Evolutionary conservation across 495 filamentous ascomycete genomes (phyloP), one percentile per base, ranked within the genome.

Genomic region (Venustampulla echinocandica): DNA sequence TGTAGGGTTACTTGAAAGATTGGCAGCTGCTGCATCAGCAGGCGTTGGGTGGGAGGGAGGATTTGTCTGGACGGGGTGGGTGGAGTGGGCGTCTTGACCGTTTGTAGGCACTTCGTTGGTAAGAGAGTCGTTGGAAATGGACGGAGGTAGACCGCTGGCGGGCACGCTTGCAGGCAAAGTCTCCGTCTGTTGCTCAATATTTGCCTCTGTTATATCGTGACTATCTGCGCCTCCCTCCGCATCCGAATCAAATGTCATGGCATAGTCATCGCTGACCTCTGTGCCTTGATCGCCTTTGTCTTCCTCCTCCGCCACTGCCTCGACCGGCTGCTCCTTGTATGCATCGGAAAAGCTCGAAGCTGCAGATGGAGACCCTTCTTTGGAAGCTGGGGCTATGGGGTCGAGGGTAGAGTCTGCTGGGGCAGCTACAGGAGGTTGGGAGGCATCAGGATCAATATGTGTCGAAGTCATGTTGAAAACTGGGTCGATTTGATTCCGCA

Each of bases 401-500:
- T 38, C 23, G 25, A 23, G 1, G 25, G 15, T 28, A 22, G 41
- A 10, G 13, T 36, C 42, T 25, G 42, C 30, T 20, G 43, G 28
- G 13, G 36, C 37, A 43, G 36, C 28, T 24, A 35, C 18, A 39
- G 23, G 18, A 28, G 46, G 23, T 23, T 44, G 42, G 6, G 45
- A 13, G 9, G 33, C 22, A 18, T 25, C 22, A 20, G 42, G n/a
- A n/a, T 47, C 58, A 58, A 66, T 62, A 56, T 74, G 66, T 7
- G 76, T 73, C 15, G 79, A 69, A 20, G 77, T 81, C 58, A 82
- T 78, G 64, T 84, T 80, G 68, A 84, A 84, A 51, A 74, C 60
- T 35, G 80, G 79, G 64, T 87, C 81, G 72, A 77, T 85, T 63
- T 84, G 80, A 55, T 81, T 81, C 55, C 81, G 70, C 48, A 86